A percentile compares a stretch with the other conserved stretches of the same genome.
These are phyloP conservation scores for Mycena rebaudengoi DNA, from an alignment of 768 basidiomycete genomes.

Conservation along the genomic window DNA sequence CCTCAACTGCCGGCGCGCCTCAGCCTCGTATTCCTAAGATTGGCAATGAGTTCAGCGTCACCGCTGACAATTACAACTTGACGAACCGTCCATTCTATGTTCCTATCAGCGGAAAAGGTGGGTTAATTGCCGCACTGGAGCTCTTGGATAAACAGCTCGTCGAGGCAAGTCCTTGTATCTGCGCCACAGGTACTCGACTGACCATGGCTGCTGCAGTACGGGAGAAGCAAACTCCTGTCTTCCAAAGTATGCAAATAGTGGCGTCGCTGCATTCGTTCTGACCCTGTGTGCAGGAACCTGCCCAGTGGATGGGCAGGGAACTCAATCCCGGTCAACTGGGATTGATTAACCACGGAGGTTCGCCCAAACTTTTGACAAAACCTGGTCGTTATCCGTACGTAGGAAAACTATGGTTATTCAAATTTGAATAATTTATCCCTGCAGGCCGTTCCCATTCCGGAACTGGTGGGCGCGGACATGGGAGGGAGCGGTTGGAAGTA, in stretches of 20 bases:
- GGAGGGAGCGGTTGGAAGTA: slow-evolving; percentile 73
- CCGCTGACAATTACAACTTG: slow-evolving; percentile 58
- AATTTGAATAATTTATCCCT: not conserved
- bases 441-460: slow-evolving; percentile 62
- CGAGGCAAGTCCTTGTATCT: slow-evolving; percentile 44
- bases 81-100: slow-evolving; percentile 78
- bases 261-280: no score
- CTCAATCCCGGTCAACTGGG: slow-evolving; percentile 78
- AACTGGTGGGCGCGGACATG: slow-evolving; percentile 90
- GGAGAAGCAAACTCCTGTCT: not conserved
- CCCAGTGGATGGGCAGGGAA: slow-evolving; percentile 76
- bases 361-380: slow-evolving; percentile 76
- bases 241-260: slow-evolving; percentile 66
- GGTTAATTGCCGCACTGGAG: slow-evolving; percentile 65
- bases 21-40: not conserved
- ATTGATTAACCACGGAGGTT: slow-evolving; percentile 83
- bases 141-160: slow-evolving; percentile 72
- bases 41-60: slow-evolving; percentile 31
- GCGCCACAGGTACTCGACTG: slow-evolving; percentile 1
- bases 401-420: not conserved
- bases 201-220: no score
- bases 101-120: slow-evolving; percentile 50
- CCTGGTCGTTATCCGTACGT: slow-evolving; percentile 79
- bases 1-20: not conserved
- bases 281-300: slow-evolving; percentile 52